Base-by-base conservation (phyloP, 169 alveolate genomes). In the Pseudocohnilembus persalinus region DNA sequence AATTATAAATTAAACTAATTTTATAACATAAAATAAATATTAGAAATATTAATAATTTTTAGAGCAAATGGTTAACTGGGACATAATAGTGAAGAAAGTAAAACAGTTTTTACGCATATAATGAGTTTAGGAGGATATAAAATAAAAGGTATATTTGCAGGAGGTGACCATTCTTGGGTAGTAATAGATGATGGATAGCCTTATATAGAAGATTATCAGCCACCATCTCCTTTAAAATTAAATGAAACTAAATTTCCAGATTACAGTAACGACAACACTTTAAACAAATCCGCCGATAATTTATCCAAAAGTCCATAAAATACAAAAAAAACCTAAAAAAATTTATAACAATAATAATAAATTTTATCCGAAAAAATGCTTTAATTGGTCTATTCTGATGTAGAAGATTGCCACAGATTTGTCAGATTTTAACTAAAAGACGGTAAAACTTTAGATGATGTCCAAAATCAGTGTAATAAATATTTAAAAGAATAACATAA, bases 141-240 rank as follows among this genome's bases (percentile, higher is more conserved):
- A 75, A 85, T 94, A n/a, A 88, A 77, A 35, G 87, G 90, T 74
- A 89, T 96, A 35, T 93, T 89, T 89, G 97, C 97, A 31, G 97
- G 97, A n/a, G 98, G 98, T 1, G 93, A 92, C 86, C 97, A 94
- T 90, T 92, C 97, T 31, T 94, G 97, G 97, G 93, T 96, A 32
- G 83, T 94, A 28, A 74, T 94, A 31, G 96, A 96, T 85, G 87
- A 91, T n/a, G 84, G 86, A 68, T 35, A 85, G 65, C 97, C 98
- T 74, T 73, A 90, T 32, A 91, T 90, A 89, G 92, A 87, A 11
- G 93, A 85, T 82, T 93, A 91, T 82, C 76, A 89, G 73, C 92
- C 92, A 0, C 94, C 96, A 0, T 86, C 91, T 74, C 95, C 94
- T 28, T 77, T 90, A n/a, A 75, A 64, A 74, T 49, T 65, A 28